Evolutionary conservation across 257 asterid genomes (phyloP), one percentile per base, ranked within the genome.

Genomic region (Sherardia arvensis): DNA sequence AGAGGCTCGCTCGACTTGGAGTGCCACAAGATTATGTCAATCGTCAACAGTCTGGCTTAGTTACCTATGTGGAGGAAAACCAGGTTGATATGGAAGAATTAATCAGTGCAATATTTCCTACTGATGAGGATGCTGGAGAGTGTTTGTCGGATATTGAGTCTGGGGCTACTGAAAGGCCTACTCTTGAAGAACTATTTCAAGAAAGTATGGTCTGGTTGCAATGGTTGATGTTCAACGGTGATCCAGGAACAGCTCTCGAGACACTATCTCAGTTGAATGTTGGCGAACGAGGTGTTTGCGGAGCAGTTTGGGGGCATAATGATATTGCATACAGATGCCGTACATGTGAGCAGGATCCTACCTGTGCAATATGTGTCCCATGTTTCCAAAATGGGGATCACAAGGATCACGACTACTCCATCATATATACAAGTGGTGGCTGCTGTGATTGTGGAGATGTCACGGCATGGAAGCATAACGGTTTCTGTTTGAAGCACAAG

Each of bases 401-500:
- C 77, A 83, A 87, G 80, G 95, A 83, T 75, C 99, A 93, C 56
- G 96, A 93, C 66, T 93, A 90, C 76, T 87, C 95, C 3, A 81
- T 87, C 73, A 87, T 90, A 29, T 87, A 83, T 74, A 93, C 97
- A 2, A 87, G 92, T 36, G 94, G 97, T 12, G 99, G 99, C 67
- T 93, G 99, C 81, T 93, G 99, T 76, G 99, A 93, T 69, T 93
- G 99, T 82, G 99, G 99, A 69, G 99, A 93, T 87, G 64, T 80
- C 63, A 87, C 97, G 25, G 99, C 99, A 29, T 93, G 99, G 99
- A 90, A 90, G 75, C 94, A 88, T 2, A 91, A 84, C 69, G 99
- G 99, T 60, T 93, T 93, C 81, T 93, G 99, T 83, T 87, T 86
- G 3, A 81, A 81, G 79, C 99, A 93, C 76, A 90, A 82, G 80